These are phyloP conservation scores for Calonectria honghensis DNA, from an alignment of 2,329 filamentous ascomycete species.

Conservation along the genomic window DNA sequence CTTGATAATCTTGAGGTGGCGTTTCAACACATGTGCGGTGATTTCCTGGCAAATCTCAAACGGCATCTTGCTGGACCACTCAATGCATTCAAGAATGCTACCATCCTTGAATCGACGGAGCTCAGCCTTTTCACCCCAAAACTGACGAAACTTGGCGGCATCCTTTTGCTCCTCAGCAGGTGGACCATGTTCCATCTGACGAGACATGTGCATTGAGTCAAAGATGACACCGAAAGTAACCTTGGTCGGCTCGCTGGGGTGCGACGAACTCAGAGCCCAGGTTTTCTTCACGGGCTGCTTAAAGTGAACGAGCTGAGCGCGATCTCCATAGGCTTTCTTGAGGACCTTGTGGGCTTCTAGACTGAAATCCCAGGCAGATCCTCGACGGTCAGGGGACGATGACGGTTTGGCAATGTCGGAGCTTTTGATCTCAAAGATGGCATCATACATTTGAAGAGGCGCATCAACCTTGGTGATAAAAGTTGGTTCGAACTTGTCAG, in stretches of 20 bases:
- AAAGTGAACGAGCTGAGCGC: slow-evolving; percentile 81
- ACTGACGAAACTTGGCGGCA: slow-evolving; percentile 86
- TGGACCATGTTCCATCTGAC: slow-evolving; percentile 91
- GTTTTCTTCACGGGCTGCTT: slow-evolving; percentile 59
- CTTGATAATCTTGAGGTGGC: slow-evolving; percentile 79
- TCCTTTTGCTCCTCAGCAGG: slow-evolving; percentile 89
- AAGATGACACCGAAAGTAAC: slow-evolving; percentile 82
- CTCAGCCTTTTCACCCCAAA: slow-evolving; percentile 97
- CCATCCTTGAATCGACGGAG: slow-evolving; percentile 96
- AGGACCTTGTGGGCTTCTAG: slow-evolving; percentile 79
- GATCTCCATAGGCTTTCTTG: slow-evolving; percentile 83
- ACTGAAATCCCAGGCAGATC: slow-evolving; percentile 67
- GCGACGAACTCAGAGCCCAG: slow-evolving; percentile 56
- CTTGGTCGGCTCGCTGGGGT: slow-evolving; percentile 54
- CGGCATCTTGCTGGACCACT: slow-evolving; percentile 82
- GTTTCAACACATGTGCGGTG: slow-evolving; percentile 79
- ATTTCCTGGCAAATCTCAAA: slow-evolving; percentile 87
- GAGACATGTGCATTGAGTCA: slow-evolving; percentile 81
- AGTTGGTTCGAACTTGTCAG: slow-evolving; percentile 88
- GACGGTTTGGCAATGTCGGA: slow-evolving; percentile 54
- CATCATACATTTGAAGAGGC: slow-evolving; percentile 74
- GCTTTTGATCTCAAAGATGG: slow-evolving; percentile 62
- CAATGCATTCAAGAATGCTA: slow-evolving; percentile 92
- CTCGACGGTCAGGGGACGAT: slow-evolving; percentile 63
- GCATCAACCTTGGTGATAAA: slow-evolving; percentile 82